Conservation (phyloP, 441 rosid species). For the Pelargonium myrrhifolium region DNA sequence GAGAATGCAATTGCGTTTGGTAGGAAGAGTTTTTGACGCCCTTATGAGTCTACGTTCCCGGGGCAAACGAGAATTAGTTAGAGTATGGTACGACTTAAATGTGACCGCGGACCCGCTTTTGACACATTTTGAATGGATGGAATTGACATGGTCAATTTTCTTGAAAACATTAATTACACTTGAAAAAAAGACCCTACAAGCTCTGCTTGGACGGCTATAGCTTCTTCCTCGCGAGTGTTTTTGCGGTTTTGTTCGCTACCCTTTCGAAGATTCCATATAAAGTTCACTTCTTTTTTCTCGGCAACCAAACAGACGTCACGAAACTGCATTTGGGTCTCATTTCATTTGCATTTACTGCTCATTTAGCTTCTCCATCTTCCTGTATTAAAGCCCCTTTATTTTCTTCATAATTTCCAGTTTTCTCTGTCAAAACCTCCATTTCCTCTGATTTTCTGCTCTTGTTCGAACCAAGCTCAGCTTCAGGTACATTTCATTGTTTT, state of each 20-base stretch:
- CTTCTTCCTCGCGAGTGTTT: too few relatives aligned
- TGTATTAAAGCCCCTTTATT: background rate
- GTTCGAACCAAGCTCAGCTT: background rate
- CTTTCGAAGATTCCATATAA: background rate
- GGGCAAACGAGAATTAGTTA: too few relatives aligned
- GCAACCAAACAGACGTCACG: background rate
- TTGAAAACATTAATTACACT: too few relatives aligned
- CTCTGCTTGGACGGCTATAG: too few relatives aligned
- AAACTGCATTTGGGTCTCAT: constrained; percentile 7
- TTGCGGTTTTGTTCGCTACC: background rate
- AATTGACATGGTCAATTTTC: too few relatives aligned
- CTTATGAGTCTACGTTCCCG: too few relatives aligned
- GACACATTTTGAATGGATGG: too few relatives aligned
- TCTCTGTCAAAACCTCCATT: background rate
- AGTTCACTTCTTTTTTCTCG: background rate
- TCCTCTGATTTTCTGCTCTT: background rate
- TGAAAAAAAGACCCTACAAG: too few relatives aligned
- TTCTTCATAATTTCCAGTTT: background rate
- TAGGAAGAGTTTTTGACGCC: too few relatives aligned
- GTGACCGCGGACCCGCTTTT: too few relatives aligned
- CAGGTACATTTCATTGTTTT: background rate
- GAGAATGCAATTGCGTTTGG: too few relatives aligned
- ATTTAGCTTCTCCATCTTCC: background rate
- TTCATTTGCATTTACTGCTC: background rate
- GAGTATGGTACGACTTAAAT: too few relatives aligned